phyloP scores from a whole-genome alignment of 2,329 filamentous ascomycete species.

The Coniella vitis region DNA sequence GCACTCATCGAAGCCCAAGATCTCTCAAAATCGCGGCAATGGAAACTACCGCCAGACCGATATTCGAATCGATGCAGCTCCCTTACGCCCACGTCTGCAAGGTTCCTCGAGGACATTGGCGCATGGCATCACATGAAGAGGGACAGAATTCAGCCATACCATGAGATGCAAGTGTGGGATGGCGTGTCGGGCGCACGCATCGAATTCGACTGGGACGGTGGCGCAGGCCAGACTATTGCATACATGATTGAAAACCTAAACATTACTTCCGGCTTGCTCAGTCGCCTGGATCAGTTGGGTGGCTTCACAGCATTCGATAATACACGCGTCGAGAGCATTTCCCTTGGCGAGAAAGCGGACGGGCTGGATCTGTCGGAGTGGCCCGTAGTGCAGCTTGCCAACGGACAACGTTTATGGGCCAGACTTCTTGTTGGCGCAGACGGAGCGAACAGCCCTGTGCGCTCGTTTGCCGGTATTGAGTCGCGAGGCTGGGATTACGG shows the following conservation, averaged over 20 bases:
- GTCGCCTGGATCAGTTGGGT: conserved; percentile 62
- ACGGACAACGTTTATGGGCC: conserved; percentile 63
- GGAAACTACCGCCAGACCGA: conserved; percentile 57
- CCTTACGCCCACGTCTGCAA: conserved; percentile 80
- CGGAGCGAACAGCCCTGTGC: conserved; percentile 88
- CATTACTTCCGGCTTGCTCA: conserved; percentile 70
- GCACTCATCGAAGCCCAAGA: conserved; percentile 90
- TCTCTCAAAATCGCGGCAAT: conserved; percentile 60
- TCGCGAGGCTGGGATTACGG: conserved; percentile 90
- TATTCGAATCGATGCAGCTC: conserved; percentile 97
- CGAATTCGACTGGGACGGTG: conserved; percentile 70
- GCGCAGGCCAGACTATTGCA: conserved; percentile 61
- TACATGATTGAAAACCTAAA: conserved; percentile 98
- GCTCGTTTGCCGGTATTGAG: conserved; percentile 79
- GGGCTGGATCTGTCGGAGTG: conserved; percentile 75
- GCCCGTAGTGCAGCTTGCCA: conserved; percentile 73
- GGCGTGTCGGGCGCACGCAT: conserved; percentile 82
- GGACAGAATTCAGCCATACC: conserved; percentile 74
- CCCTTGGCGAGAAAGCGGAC: conserved; percentile 61
- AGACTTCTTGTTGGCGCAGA: conserved; percentile 88
- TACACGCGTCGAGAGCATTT: conserved; percentile 73
- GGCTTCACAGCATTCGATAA: conserved; percentile 67
- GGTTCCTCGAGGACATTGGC: conserved; percentile 74
- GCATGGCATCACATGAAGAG: conserved; percentile 73
- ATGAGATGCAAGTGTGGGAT: conserved; percentile 98